These are phyloP conservation scores for Globisporangium abappressorium DNA, from an alignment of 352 stramenopile genomes.

Conservation along the genomic window DNA sequence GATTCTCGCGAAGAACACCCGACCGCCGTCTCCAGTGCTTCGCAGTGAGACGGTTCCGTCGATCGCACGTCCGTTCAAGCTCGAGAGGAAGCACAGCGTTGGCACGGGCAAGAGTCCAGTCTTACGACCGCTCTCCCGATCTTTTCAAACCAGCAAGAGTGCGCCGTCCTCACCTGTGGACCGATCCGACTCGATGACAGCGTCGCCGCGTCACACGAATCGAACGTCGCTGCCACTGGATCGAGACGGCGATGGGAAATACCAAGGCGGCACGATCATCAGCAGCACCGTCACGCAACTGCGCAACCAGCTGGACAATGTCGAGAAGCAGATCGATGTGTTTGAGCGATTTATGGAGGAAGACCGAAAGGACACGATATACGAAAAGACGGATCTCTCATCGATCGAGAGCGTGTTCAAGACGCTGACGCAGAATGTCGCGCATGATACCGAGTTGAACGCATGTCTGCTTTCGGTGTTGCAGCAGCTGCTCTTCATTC, in stretches of 20 bases:
- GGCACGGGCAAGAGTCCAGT: slow-evolving; percentile 14
- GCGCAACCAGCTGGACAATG: slow-evolving; percentile 81
- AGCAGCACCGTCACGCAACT: slow-evolving; percentile 73
- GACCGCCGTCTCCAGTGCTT: slow-evolving; percentile 11
- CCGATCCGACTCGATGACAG: slow-evolving; percentile 19
- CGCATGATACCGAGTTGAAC: slow-evolving; percentile 61
- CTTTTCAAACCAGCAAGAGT: slow-evolving; percentile 38
- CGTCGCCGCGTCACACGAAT: slow-evolving; percentile 13
- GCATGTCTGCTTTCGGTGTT: slow-evolving; percentile 75
- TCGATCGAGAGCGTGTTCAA: slow-evolving; percentile 69
- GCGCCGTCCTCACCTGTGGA: slow-evolving; percentile 54
- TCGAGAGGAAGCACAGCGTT: slow-evolving; percentile 13
- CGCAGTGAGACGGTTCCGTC: slow-evolving; percentile 11
- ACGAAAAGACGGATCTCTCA: slow-evolving; percentile 72
- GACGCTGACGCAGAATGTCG: slow-evolving; percentile 51
- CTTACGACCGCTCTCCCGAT: slow-evolving; percentile 5
- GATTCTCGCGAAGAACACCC: background rate
- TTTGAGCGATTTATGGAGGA: slow-evolving; percentile 89
- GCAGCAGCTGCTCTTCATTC: slow-evolving; percentile 86
- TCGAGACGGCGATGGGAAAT: slow-evolving; percentile 15
- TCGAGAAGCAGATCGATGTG: slow-evolving; percentile 88
- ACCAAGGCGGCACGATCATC: slow-evolving; percentile 45
- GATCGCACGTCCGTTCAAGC: background rate
- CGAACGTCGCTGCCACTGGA: slow-evolving; percentile 21
- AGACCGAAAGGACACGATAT: slow-evolving; percentile 85